Base-by-base conservation (phyloP, 176 grass and related monocot species). In the Rhynchospora breviuscula region DNA sequence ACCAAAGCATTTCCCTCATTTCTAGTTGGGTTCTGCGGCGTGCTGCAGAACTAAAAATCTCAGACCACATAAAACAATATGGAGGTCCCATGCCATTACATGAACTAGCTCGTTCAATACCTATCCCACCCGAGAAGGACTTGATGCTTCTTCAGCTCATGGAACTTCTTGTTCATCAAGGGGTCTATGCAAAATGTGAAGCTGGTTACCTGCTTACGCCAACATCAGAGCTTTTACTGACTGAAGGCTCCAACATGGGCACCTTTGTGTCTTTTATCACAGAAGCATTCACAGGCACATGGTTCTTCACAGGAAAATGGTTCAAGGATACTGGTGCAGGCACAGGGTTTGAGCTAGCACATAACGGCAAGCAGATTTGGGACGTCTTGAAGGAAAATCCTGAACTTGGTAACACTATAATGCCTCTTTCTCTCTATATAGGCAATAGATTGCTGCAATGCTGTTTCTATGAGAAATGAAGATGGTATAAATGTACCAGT, bases 201-300 rank as follows among this genome's bases (percentile, higher is more conserved):
- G 48, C 52, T 46, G 72, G 72, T 54, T 76, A 76, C 72, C 52
- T 54, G 72, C 72, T 76, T 11, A 76, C 48, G 52, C 72, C 72
- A 15, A 19, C 53, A 5, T 53, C 47, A 53, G 72, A 76, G 48
- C 48, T 76, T 29, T 53, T 76, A 48, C 7, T 76, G 12, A 51
- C 72, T 0, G 15, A 54, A 6, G 72, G 48, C 15, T 53, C 72
- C 5, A 15, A 29, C 48, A 76, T 76, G 72, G 48, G 72, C 11
- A 12, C 72, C 6, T 54, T 8, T 76, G 53, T 76, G 26, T 29
- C 26, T 29, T 29, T 29, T 29, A 29, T 29, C 26, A 0, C 26
- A 29, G 26, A 29, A 29, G 26, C 1, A 29, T 29, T 29, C 26
- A 1, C 1, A 1, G 26, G 26, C 0, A 29, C 0, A 29, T 1